Evolutionary conservation across 2,329 filamentous ascomycete genomes (phyloP), one percentile per base, ranked within the genome.

Genomic region (Capronia americana): DNA sequence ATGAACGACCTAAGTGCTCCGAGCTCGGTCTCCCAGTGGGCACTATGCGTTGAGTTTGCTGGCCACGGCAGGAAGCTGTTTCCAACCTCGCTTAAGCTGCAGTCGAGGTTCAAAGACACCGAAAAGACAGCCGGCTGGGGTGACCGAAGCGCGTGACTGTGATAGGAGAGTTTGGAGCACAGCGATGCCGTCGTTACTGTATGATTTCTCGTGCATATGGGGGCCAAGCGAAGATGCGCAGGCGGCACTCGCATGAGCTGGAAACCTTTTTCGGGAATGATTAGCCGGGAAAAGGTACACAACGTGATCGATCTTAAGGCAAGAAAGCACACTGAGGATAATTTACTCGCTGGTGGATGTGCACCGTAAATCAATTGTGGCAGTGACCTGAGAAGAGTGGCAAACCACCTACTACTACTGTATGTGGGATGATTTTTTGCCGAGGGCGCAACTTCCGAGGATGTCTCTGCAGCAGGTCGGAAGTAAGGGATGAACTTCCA

Each of bases 81-180:
- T 61, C 51, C 65, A 68, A 63, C 66, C 63, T 65, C 62, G 66
- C 66, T 63, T 65, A 34, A 60, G 28, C n/a, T 63, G 66, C 56
- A 63, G 66, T 46, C 32, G 48, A 51, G 57, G 44, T 32, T 46
- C 32, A 26, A 56, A 61, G 38, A 28, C n/a, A 44, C 20, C 53
- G 57, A 41, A 26, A 56, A 61, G 38, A 28, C n/a, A 44, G 28
- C 53, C 61, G 32, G 61, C 53, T 53, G 32, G 57, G 57, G 50
- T 17, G 24, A 28, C 48, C 26, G 8, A 54, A 26, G 24, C 46
- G 30, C 58, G 57, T 57, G 50, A 64, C 57, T 51, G 38, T 41
- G 32, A 38, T 41, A 30, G 58, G 38, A n/a, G 51, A 38, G n/a
- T 55, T 8, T 17, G 57, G 56, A 61, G 56, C 26, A 61, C 20